A percentile compares a stretch with the other conserved stretches of the same genome.
These are phyloP conservation scores for Rhynchosporium secalis DNA, from an alignment of 2,329 filamentous ascomycete genomes.

Conservation along the genomic window DNA sequence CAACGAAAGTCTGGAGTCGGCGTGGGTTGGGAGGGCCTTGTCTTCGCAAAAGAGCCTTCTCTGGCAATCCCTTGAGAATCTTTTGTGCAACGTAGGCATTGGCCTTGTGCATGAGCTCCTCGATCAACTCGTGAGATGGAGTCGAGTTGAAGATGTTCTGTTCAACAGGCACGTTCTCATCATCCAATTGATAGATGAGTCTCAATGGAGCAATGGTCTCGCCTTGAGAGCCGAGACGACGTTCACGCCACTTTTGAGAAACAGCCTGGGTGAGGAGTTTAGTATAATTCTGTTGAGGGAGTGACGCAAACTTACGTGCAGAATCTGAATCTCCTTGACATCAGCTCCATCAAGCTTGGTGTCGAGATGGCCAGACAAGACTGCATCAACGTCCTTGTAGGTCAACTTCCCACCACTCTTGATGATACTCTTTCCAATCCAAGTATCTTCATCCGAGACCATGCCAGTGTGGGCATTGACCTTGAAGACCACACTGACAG, in stretches of 20 bases:
- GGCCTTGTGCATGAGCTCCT: constrained; percentile 92
- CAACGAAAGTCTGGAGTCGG: constrained; percentile 84
- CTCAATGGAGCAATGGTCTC: constrained; percentile 82
- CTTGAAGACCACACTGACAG: constrained; percentile 90
- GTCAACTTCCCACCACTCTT: constrained; percentile 86
- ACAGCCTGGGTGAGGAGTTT: constrained; percentile 54
- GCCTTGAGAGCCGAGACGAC: constrained; percentile 76
- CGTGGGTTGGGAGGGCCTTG: constrained; percentile 84
- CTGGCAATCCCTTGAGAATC: constrained; percentile 74
- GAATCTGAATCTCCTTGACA: constrained; percentile 75
- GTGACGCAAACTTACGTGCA: constrained; percentile 59
- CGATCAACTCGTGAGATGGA: constrained; percentile 85
- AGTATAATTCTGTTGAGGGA: constrained; percentile 22
- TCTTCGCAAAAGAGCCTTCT: constrained; percentile 88
- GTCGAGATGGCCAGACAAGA: constrained; percentile 64
- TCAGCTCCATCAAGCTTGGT: constrained; percentile 66
- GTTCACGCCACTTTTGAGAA: constrained; percentile 86
- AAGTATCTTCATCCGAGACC: constrained; percentile 81
- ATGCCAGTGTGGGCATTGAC: constrained; percentile 79
- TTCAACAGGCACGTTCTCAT: constrained; percentile 96
- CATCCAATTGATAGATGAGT: constrained; percentile 89
- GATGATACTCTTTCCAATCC: constrained; percentile 91
- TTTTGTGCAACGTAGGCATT: constrained; percentile 88
- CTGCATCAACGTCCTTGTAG: constrained; percentile 82
- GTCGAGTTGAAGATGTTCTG: constrained; percentile 95